These are phyloP conservation scores for Suillus brevipes DNA, from an alignment of 768 basidiomycete genomes.

Conservation along the genomic window DNA sequence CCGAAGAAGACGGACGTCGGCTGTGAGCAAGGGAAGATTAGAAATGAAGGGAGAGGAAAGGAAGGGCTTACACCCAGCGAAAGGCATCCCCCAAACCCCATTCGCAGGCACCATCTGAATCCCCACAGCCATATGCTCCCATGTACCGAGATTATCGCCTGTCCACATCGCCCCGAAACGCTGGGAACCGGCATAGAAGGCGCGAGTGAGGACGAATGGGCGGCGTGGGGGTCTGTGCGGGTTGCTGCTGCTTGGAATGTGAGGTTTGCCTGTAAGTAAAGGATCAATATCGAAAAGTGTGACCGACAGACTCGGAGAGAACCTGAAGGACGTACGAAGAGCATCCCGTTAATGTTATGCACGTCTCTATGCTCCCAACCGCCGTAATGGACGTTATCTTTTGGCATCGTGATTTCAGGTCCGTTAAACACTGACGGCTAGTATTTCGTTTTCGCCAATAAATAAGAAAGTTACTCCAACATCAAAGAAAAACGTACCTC, in stretches of 20 bases:
- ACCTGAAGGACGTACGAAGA: constrained; percentile 54
- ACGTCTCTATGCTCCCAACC: constrained; percentile 99
- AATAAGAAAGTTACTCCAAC: not conserved
- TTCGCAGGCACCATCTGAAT: constrained; percentile 91
- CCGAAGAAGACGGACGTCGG: constrained; percentile 99
- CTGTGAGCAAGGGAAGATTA: constrained; percentile 39
- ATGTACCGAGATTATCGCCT: constrained; percentile 95
- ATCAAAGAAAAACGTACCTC: constrained; percentile 56
- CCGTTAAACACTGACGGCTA: constrained; percentile 98
- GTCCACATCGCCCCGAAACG: constrained; percentile 98
- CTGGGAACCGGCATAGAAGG: constrained; percentile 95
- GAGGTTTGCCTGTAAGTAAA: constrained; percentile 72
- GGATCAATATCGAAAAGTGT: not conserved
- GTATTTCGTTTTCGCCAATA: not conserved
- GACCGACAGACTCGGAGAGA: not conserved
- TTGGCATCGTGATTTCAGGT: constrained; percentile 87
- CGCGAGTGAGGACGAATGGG: constrained; percentile 93
- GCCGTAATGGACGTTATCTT: constrained; percentile 79
- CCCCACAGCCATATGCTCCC: constrained; percentile 97
- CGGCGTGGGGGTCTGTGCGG: constrained; percentile 77
- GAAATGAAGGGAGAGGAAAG: not conserved
- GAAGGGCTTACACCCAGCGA: constrained; percentile 74
- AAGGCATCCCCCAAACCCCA: constrained; percentile 88
- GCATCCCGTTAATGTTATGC: constrained; percentile 98
- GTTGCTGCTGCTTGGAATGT: constrained; percentile 76